phyloP scores from a whole-genome alignment of 78 protist genomes.

The Blattamonas nauphoetae region DNA sequence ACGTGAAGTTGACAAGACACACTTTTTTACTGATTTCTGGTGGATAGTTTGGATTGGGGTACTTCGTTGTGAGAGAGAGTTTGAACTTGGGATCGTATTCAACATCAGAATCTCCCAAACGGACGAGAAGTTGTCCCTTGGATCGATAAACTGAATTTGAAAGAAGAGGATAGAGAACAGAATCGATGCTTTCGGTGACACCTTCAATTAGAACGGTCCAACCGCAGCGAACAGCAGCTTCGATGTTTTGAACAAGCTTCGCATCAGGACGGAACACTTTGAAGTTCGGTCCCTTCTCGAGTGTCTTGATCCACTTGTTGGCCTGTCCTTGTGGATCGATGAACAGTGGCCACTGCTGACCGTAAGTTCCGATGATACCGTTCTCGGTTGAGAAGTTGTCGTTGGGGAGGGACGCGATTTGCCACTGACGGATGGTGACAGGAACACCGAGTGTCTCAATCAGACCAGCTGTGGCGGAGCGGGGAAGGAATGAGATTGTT shows the following conservation, averaged over 20 bases:
- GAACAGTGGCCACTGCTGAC: constrained; percentile 68
- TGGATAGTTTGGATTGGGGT: constrained; percentile 69
- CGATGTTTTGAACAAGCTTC: constrained; percentile 36
- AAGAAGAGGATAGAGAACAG: constrained; percentile 70
- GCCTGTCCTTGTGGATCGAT: constrained; percentile 83
- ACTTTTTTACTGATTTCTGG: constrained; percentile 68
- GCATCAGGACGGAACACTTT: constrained; percentile 43
- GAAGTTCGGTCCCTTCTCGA: constrained; percentile 40
- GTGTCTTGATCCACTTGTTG: constrained; percentile 59
- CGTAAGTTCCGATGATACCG: constrained; percentile 49
- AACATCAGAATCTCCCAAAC: constrained; percentile 63
- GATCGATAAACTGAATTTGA: constrained; percentile 40
- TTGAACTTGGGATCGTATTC: constrained; percentile 58
- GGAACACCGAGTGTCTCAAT: constrained; percentile 44
- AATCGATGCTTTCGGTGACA: constrained; percentile 60
- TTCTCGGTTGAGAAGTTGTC: constrained; percentile 67
- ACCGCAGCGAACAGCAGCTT: constrained; percentile 63
- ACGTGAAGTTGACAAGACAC: constrained; percentile 60
- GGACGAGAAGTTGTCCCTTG: constrained; percentile 24
- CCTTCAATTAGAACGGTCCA: constrained; percentile 64
- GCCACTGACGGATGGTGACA: constrained; percentile 54
- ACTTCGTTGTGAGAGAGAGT: constrained; percentile 69
- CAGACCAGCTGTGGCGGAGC: constrained; percentile 1
- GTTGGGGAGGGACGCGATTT: constrained; percentile 55
- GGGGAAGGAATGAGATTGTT: constrained; percentile 23